Evolutionary conservation across 768 basidiomycete species (phyloP).

Genomic region (Lactarius pseudohatsudake): DNA sequence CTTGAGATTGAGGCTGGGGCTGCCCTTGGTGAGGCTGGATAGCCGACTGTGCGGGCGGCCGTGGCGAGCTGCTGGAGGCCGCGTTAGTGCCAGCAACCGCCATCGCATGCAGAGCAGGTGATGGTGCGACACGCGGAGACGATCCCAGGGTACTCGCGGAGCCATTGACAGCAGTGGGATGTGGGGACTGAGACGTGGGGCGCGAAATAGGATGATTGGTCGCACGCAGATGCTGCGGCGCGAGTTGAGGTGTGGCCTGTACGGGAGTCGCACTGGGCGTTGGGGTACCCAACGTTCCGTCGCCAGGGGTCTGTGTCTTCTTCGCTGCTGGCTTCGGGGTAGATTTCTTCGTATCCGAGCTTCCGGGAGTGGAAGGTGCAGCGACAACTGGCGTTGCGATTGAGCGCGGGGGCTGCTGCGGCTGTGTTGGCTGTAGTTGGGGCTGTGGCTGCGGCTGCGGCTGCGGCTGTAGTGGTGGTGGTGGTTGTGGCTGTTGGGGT

Average conservation of each 20-base stretch:
- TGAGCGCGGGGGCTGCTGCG: slow-evolving; percentile 19
- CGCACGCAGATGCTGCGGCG: slow-evolving; percentile 32
- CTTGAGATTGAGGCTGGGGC: slow-evolving; percentile 34
- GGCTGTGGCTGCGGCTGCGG: slow-evolving; percentile 17
- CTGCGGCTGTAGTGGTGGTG: slow-evolving; percentile 15
- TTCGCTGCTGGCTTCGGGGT: slow-evolving; percentile 23
- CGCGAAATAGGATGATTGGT: slow-evolving; percentile 38
- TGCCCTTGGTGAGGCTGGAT: slow-evolving; percentile 39
- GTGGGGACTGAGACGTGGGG: slow-evolving; percentile 37
- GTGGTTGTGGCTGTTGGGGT: slow-evolving; percentile 2
- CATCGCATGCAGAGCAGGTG: slow-evolving; percentile 36
- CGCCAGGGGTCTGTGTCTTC: slow-evolving; percentile 24
- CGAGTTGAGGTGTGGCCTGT: slow-evolving; percentile 28
- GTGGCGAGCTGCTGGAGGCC: slow-evolving; percentile 31
- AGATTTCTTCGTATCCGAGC: slow-evolving; percentile 26
- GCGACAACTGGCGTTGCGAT: slow-evolving; percentile 22
- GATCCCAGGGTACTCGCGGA: slow-evolving; percentile 30
- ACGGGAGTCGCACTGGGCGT: slow-evolving; percentile 33
- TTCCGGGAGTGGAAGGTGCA: slow-evolving; percentile 20
- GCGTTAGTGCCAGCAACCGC: slow-evolving; percentile 37
- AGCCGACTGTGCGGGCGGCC: slow-evolving; percentile 36
- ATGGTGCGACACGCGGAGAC: slow-evolving; percentile 17
- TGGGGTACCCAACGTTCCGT: slow-evolving; percentile 30
- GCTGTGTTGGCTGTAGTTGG: slow-evolving; percentile 16
- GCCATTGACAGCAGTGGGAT: slow-evolving; percentile 28